Conservation (phyloP, 345 rosid species). For the Chamaenerion angustifolium region DNA sequence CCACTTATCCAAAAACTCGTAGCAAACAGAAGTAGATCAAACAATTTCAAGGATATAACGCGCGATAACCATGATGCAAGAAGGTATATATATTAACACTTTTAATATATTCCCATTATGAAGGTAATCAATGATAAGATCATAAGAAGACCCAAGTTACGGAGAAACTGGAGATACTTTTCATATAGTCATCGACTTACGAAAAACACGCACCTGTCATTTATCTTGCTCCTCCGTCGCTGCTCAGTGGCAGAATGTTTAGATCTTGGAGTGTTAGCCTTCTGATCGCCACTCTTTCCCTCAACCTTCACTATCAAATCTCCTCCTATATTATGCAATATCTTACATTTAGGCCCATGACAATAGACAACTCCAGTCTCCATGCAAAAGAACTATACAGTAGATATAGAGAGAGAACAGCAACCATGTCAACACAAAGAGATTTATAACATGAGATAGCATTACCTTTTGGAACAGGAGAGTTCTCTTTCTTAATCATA, state of each 20-base stretch:
- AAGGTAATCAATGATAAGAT: not conserved
- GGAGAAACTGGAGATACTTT: not conserved
- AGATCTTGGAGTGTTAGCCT: slow-evolving; percentile 75
- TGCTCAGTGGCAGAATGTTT: slow-evolving; percentile 99
- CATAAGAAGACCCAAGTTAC: not conserved
- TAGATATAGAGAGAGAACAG: too few relatives aligned
- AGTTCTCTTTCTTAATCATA: slow-evolving; percentile 52
- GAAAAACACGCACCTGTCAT: slow-evolving; percentile 48
- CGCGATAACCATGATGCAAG: too few relatives aligned
- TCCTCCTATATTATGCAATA: too few relatives aligned
- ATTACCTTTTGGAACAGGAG: slow-evolving; percentile 45
- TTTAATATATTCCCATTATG: too few relatives aligned
- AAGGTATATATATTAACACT: too few relatives aligned
- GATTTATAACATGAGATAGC: not conserved
- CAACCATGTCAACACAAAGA: not conserved
- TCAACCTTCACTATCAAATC: slow-evolving; percentile 57
- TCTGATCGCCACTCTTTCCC: slow-evolving; percentile 60
- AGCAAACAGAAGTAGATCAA: too few relatives aligned
- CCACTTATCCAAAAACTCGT: too few relatives aligned
- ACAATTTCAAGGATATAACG: too few relatives aligned
- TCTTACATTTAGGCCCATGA: too few relatives aligned
- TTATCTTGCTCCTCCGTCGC: slow-evolving; percentile 93
- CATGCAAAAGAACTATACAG: too few relatives aligned
- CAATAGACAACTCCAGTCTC: too few relatives aligned
- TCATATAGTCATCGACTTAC: not conserved